Conservation (phyloP, 1,139 yeast genomes). For the Pneumocystis sp. region DNA sequence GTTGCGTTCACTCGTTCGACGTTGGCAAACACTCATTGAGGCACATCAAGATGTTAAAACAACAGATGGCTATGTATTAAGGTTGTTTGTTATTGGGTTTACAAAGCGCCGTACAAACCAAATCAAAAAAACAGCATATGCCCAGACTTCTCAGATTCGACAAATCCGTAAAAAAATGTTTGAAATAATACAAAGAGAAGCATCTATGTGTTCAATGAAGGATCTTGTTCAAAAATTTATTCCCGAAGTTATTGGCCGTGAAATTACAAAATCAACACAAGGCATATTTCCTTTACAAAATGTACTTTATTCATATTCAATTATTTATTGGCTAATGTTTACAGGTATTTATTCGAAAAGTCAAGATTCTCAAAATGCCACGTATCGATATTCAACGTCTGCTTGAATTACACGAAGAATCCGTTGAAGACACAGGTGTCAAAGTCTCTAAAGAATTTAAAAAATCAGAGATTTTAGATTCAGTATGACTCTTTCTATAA, state of each 20-base stretch:
- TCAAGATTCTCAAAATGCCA: constrained; percentile 80
- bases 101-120: constrained; percentile 83
- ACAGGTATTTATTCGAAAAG: constrained; percentile 59
- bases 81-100: constrained; percentile 83
- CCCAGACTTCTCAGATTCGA: constrained; percentile 81
- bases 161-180: constrained; percentile 74
- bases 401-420: constrained; percentile 85
- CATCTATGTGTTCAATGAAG: constrained; percentile 67
- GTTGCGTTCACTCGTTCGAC: constrained; percentile 79
- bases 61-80: constrained; percentile 75
- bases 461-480: constrained; percentile 68
- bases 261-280: constrained; percentile 74
- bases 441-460: constrained; percentile 76
- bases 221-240: constrained; percentile 78
- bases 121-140: constrained; percentile 80
- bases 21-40: constrained; percentile 87
- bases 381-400: constrained; percentile 79
- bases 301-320: constrained; percentile 26
- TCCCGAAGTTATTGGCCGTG: constrained; percentile 85
- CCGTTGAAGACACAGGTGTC: constrained; percentile 64
- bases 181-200: constrained; percentile 77
- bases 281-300: constrained; percentile 79
- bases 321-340: neutral
- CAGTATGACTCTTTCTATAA: constrained; percentile 31
- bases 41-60: constrained; percentile 87